Evolutionary conservation across 139 green algal genomes (phyloP).

Genomic region (Chlorella sp.): DNA sequence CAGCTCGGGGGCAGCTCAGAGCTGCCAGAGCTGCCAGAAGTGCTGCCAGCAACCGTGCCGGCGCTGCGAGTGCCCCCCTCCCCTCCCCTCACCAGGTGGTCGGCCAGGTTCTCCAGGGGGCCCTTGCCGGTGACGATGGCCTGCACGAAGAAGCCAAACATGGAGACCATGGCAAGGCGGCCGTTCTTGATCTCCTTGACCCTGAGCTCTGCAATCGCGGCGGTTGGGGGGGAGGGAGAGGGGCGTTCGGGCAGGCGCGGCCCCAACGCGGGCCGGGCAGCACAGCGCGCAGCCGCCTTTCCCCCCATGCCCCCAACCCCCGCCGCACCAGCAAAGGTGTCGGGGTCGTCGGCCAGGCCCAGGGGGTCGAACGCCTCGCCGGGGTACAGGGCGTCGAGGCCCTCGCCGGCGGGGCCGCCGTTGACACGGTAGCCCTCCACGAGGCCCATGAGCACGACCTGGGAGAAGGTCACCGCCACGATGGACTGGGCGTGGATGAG

Average conservation of each 20-base stretch:
- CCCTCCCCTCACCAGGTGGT: too few relatives aligned
- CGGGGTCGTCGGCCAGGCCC: conserved; percentile 92
- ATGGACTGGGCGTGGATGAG: conserved; percentile 88
- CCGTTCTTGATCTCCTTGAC: conserved; percentile 96
- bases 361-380: conserved; percentile 95
- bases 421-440: conserved; percentile 94
- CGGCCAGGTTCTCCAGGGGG: conserved; percentile 70
- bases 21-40: too few relatives aligned
- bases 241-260: neutral
- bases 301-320: neutral
- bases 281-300: neutral
- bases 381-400: conserved; percentile 87
- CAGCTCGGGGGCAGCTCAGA: too few relatives aligned
- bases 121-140: conserved; percentile 76
- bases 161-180: conserved; percentile 87
- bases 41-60: too few relatives aligned
- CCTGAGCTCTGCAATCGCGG: conserved; percentile 76
- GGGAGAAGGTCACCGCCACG: conserved; percentile 63
- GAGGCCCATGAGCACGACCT: conserved; percentile 88
- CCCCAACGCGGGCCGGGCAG: neutral
- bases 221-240: conserved; percentile 61
- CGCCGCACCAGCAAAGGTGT: conserved; percentile 80
- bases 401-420: conserved; percentile 87
- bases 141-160: conserved; percentile 81
- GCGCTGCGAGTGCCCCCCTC: too few relatives aligned